Base-by-base conservation (phyloP, 1,139 yeast species). In the Diutina mesorugosa region DNA sequence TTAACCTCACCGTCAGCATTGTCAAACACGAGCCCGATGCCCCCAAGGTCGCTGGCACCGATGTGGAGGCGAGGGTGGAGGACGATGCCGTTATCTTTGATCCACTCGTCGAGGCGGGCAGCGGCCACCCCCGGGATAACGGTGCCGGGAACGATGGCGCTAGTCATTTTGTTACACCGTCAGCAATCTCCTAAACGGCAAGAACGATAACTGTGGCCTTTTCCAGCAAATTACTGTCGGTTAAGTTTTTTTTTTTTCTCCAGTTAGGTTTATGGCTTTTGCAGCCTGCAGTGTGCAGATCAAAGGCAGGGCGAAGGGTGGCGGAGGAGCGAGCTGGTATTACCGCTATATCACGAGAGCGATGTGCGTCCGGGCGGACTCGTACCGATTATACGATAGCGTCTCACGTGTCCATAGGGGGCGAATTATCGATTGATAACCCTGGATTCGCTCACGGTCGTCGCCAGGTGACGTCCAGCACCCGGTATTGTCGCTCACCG, bases 11-110 rank as follows among this genome's bases (percentile, higher is more conserved):
- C 55, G 4, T 38, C 57, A 7, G 48, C 46, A 14, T 29, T 50
- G 14, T 62, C 61, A 51, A 66, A 66, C 57, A 69, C 65, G n/a
- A 73, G 57, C 8, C 77, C 77, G n/a, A 61, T 61, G 4, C 77
- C 77, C 6, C 77, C 77, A 26, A 70, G 60, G 1, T 59, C 52
- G 58, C 74, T 70, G 18, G 56, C 16, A 9, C 62, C 66, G 29
- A 72, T 63, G 3, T 62, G 47, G 10, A 72, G 52, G 8, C 59
- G 45, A 0, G 63, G 60, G 56, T 67, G 61, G 4, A 55, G 60
- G 3, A 46, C 35, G 50, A 67, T 61, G 3, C 60, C 63, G 14
- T 28, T 28, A 14, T 48, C 51, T 9, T 14, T 14, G 21, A 48
- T 48, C 51, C 51, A 48, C 16, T 29, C 18, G 21, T 12, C n/a